Percentiles rank a stretch among this genome's conserved stretches.
Evolutionary conservation across 495 filamentous ascomycete species (phyloP).

Genomic region (Talaromyces ruber): DNA sequence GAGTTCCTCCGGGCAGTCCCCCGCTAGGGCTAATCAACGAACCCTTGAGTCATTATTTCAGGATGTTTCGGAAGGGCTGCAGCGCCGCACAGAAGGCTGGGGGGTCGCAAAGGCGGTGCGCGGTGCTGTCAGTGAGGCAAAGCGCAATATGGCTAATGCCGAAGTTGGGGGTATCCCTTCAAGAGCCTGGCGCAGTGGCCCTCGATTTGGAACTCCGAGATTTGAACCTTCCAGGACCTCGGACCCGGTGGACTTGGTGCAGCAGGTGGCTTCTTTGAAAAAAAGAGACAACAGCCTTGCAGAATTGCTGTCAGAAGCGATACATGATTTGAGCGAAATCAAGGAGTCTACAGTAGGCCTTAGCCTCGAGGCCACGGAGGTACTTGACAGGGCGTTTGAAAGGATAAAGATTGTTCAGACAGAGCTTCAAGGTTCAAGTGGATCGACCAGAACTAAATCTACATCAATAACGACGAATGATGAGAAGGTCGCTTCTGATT

Average conservation of each 20-base stretch:
- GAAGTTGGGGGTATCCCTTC: constrained; percentile 15
- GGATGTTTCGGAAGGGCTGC: constrained; percentile 75
- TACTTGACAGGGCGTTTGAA: constrained; percentile 56
- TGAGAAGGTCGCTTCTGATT: not conserved
- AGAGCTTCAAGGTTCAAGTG: constrained; percentile 58
- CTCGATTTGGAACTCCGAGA: not conserved
- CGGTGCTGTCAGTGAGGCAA: constrained; percentile 79
- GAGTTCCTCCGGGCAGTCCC: constrained; percentile 33
- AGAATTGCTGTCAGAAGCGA: constrained; percentile 59
- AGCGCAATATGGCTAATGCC: constrained; percentile 45
- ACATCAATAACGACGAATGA: constrained; percentile 8
- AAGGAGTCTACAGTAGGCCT: constrained; percentile 27
- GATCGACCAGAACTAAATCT: constrained; percentile 41
- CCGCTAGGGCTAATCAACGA: constrained; percentile 51
- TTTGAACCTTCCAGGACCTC: not conserved
- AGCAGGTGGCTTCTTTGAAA: constrained; percentile 44
- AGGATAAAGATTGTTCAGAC: constrained; percentile 72
- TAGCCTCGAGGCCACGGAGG: constrained; percentile 23
- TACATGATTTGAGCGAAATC: constrained; percentile 53
- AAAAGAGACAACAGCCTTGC: constrained; percentile 66
- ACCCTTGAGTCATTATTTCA: constrained; percentile 71
- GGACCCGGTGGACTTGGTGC: constrained; percentile 14
- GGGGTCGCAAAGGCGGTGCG: constrained; percentile 86
- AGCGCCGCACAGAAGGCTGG: constrained; percentile 75
- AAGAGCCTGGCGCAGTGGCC: constrained; percentile 18